Evolutionary conservation across 2,329 filamentous ascomycete genomes (phyloP).

Genomic region (Paraphoma chrysanthemicola): DNA sequence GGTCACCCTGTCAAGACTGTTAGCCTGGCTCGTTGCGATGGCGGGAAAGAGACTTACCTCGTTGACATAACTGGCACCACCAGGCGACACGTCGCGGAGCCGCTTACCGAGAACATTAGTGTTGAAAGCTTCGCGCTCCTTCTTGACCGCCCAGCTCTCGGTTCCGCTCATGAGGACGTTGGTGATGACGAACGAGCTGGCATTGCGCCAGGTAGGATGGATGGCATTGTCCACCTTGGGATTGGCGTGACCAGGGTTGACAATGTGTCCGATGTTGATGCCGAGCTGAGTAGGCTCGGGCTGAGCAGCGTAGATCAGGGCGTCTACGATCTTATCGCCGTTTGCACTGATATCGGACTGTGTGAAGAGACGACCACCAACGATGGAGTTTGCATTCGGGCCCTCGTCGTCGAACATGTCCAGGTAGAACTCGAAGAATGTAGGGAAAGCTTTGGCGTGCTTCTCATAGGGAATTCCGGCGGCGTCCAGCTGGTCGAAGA

Average conservation of each 20-base stretch:
- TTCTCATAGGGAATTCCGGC: conserved; percentile 40
- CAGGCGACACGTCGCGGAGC: conserved; percentile 36
- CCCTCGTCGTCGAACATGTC: conserved; percentile 47
- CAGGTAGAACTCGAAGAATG: conserved; percentile 46
- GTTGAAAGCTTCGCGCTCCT: conserved; percentile 32
- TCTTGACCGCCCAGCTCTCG: conserved; percentile 41
- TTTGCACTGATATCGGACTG: conserved; percentile 33
- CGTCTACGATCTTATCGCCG: conserved; percentile 33
- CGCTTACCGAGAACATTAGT: conserved; percentile 41
- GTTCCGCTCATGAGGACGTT: conserved; percentile 37
- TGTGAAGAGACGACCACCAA: conserved; percentile 44
- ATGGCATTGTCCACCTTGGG: conserved; percentile 44
- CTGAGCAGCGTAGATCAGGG: conserved; percentile 30
- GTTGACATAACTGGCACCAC: conserved; percentile 45
- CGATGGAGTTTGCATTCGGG: conserved; percentile 35
- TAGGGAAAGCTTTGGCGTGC: conserved; percentile 38
- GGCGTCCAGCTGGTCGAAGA: conserved; percentile 37
- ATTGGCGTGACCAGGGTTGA: conserved; percentile 39
- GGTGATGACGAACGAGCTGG: conserved; percentile 45
- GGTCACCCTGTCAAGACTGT: conserved; percentile 31
- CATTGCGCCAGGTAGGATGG: conserved; percentile 43
- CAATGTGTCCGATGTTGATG: conserved; percentile 42
- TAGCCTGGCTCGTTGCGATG: background rate
- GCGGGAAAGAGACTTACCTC: conserved; percentile 20
- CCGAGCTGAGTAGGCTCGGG: conserved; percentile 29